A percentile compares a stretch with the other conserved stretches of the same genome.
Evolutionary conservation across 1,284 basidiomycete species (phyloP).

Genomic region (Pseudozyma flocculosa): DNA sequence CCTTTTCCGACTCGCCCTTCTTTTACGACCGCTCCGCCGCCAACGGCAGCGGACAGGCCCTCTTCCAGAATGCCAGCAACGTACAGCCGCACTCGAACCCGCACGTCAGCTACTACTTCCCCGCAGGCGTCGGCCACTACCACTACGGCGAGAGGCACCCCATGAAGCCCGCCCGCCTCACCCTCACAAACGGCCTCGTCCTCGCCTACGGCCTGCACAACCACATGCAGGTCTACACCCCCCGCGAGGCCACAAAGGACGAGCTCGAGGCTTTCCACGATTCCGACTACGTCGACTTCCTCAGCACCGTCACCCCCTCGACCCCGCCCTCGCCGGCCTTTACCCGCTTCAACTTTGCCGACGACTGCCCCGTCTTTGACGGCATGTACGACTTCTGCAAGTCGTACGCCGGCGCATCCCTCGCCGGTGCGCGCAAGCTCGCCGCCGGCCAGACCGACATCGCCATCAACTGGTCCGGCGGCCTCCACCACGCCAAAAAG

Average conservation of each 20-base stretch:
- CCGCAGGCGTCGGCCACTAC: constrained; percentile 88
- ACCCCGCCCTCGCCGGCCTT: constrained; percentile 50
- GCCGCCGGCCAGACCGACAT: constrained; percentile 79
- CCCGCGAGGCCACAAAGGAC: constrained; percentile 79
- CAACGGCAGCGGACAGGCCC: constrained; percentile 31
- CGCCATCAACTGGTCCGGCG: constrained; percentile 96
- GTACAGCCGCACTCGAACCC: constrained; percentile 59
- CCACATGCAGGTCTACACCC: constrained; percentile 90
- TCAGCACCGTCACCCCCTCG: constrained; percentile 65
- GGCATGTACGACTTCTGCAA: constrained; percentile 58
- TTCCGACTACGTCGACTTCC: constrained; percentile 87
- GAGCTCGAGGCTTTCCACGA: constrained; percentile 92
- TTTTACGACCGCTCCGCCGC: constrained; percentile 48
- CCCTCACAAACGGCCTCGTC: constrained; percentile 91
- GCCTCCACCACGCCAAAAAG: constrained; percentile 96
- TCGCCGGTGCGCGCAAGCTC: constrained; percentile 67
- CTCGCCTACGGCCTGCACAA: constrained; percentile 95
- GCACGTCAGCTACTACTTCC: constrained; percentile 92
- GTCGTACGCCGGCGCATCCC: constrained; percentile 63
- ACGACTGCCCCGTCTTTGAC: constrained; percentile 58
- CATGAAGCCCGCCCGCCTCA: constrained; percentile 95
- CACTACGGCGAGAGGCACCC: constrained; percentile 83
- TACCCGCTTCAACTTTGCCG: constrained; percentile 57
- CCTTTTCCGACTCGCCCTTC: constrained; percentile 52
- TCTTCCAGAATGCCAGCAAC: constrained; percentile 30